Evolutionary conservation across 768 basidiomycete genomes (phyloP), one percentile per base, ranked within the genome.

Genomic region (Suillus brevipes): DNA sequence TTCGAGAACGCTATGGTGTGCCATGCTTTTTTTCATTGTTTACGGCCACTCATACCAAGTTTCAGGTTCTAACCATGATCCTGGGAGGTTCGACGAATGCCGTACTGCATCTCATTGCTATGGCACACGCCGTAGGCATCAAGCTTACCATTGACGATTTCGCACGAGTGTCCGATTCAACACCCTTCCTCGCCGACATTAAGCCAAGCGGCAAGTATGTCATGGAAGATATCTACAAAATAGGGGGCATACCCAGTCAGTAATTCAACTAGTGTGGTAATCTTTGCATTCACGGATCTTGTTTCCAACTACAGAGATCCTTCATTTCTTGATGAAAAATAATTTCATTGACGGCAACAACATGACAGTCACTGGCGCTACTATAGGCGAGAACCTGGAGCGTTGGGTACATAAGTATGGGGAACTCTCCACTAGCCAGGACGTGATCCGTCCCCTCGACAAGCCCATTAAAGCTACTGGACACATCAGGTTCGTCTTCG

Each of bases 181-280:
- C 85, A 1, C 97, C 97, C 12, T 97, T 98, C 85, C 83, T 99
- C 68, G 96, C 97, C 28, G 93, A 99, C 78, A 86, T 99, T 68
- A 97, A 96, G 75, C 97, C 97, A 1, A 95, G 93, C 68, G 97
- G 97, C 43, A 95, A 95, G 78, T 99, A 98, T 82, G 94, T 99
- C 70, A 97, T 99, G 95, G 95, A 96, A 78, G 93, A 99, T 73
- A 88, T 99, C 10, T 88, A 93, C 84, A 93, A 91, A 76, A 89
- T 99, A 64, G 97, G 97, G 62, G 97, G 97, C 64, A 95, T 96
- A 69, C 97, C 97, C 5, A 92, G 95, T 97, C 78, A 67, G 91
- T 82, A 10, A 42, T 42, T 42, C 6, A 13, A 12, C 25, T 7
- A 31, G 28, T 10, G 8, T 56, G 28, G 14, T 28, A 18, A 34